A percentile compares a stretch with the other conserved stretches of the same genome.
Evolutionary conservation across 1,284 basidiomycete genomes (phyloP).

Genomic region (Sporisorium exsertum): DNA sequence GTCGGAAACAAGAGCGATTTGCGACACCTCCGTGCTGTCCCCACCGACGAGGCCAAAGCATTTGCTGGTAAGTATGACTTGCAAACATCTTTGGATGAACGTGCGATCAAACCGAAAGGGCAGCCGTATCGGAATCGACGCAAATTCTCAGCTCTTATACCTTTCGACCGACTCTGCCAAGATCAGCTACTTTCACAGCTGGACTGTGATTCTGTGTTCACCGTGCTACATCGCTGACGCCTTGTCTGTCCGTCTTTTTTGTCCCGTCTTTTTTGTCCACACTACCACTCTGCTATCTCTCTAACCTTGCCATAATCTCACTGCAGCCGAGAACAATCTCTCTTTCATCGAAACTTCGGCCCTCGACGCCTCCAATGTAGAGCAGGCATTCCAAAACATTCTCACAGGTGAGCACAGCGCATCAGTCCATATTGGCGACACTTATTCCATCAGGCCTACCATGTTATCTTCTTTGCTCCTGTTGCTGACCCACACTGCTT

Average conservation of each 20-base stretch:
- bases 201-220: not conserved
- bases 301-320: not conserved
- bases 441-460: not conserved
- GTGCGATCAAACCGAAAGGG: not conserved
- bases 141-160: not conserved
- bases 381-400: constrained; percentile 92
- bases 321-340: constrained; percentile 80
- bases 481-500: constrained; percentile 13
- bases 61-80: constrained; percentile 61
- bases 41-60: constrained; percentile 77
- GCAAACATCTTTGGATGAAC: not conserved
- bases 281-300: not conserved
- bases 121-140: not conserved
- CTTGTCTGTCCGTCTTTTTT: not conserved
- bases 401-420: constrained; percentile 79
- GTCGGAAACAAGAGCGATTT: constrained; percentile 89
- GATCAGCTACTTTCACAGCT: not conserved
- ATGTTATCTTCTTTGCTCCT: no score
- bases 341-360: constrained; percentile 97
- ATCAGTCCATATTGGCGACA: not conserved
- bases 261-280: no score
- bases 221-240: not conserved
- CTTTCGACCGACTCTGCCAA: not conserved
- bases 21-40: constrained; percentile 94
- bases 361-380: constrained; percentile 98